Evolutionary conservation across 2,329 filamentous ascomycete genomes (phyloP).

Genomic region (Neophaeococcomyces mojaviensis): DNA sequence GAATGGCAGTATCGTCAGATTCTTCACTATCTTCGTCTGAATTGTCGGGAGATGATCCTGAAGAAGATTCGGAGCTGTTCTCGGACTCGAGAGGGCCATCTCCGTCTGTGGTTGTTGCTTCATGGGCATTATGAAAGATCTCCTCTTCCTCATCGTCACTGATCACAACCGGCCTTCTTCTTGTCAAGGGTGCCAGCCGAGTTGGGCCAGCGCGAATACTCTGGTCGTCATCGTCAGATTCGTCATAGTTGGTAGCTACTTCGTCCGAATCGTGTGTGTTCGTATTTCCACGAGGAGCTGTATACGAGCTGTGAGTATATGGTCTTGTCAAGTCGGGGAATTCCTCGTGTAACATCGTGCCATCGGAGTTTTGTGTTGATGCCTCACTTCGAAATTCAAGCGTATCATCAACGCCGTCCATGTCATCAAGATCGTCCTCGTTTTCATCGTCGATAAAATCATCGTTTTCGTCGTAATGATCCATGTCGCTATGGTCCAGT

Average conservation of each 20-base stretch:
- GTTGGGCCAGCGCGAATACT: conserved; percentile 10
- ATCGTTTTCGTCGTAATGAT: conserved; percentile 9
- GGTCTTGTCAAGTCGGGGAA: neutral
- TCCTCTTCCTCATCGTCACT: conserved; percentile 17
- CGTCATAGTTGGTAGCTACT: conserved; percentile 8
- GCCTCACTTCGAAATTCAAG: neutral
- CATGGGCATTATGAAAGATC: conserved; percentile 1
- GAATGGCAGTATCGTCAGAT: conserved; percentile 18
- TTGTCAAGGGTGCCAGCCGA: neutral
- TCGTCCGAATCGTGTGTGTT: neutral
- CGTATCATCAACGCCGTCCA: conserved; percentile 3
- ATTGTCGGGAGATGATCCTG: conserved; percentile 2
- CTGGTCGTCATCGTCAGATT: conserved; percentile 14
- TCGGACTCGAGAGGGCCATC: conserved; percentile 6
- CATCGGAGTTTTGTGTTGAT: conserved; percentile 1
- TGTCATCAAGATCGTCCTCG: conserved; percentile 6
- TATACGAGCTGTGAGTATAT: too few species aligned
- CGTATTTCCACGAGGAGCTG: too few species aligned
- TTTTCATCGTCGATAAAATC: conserved; percentile 17
- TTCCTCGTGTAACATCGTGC: neutral
- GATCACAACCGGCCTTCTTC: conserved; percentile 10
- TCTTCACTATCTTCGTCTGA: conserved; percentile 10
- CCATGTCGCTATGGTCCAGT: neutral
- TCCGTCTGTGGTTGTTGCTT: neutral
- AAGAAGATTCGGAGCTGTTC: conserved; percentile 3